phyloP scores from a whole-genome alignment of 148 eudicot species.

The Chenopodium album region DNA sequence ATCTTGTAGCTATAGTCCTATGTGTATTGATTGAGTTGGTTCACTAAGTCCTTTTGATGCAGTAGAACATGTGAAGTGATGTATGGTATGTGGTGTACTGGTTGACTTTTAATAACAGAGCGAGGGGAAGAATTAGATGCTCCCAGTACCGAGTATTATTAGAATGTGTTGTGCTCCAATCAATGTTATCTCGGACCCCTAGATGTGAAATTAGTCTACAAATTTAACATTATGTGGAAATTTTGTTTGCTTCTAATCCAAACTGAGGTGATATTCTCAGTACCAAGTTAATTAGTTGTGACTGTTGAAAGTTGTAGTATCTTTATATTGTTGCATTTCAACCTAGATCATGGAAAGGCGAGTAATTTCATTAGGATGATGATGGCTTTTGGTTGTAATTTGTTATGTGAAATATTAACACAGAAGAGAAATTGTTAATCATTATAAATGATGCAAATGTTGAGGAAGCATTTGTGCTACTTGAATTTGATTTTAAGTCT shows the following conservation, averaged over 20 bases:
- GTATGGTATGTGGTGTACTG: neutral
- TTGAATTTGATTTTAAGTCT: neutral
- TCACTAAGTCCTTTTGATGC: neutral
- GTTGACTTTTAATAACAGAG: neutral
- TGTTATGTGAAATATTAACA: neutral
- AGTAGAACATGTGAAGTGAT: neutral
- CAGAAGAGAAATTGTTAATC: neutral
- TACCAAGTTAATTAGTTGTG: neutral
- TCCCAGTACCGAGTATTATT: neutral
- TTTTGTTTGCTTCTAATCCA: neutral
- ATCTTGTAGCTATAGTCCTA: neutral
- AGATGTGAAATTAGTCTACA: neutral
- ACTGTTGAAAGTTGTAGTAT: neutral
- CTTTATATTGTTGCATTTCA: neutral
- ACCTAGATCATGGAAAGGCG: neutral
- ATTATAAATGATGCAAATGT: neutral
- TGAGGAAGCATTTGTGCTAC: neutral
- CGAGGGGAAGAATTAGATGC: neutral
- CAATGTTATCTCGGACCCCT: neutral
- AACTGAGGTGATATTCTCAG: too few species aligned
- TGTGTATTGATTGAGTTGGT: neutral
- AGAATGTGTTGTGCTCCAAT: neutral
- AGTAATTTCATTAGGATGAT: neutral
- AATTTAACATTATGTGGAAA: neutral
- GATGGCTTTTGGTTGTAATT: neutral